Evolutionary conservation across 768 basidiomycete genomes (phyloP).

Genomic region (Amylocystis lapponica): DNA sequence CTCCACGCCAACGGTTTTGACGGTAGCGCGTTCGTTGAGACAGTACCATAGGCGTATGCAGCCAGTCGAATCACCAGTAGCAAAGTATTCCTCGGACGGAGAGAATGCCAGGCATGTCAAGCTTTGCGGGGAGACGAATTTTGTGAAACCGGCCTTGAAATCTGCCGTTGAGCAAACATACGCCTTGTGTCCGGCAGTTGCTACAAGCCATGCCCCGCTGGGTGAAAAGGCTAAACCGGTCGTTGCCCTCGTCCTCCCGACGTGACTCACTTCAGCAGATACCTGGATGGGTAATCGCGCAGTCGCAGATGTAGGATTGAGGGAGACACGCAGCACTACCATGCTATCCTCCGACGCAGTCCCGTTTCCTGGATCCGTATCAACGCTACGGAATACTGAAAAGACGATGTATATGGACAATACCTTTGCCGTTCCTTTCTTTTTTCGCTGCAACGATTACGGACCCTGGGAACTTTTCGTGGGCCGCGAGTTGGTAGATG

Average conservation of each 20-base stretch:
- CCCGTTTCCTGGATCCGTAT: constrained; percentile 6
- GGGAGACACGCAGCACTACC: constrained; percentile 56
- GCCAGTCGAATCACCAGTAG: constrained; percentile 87
- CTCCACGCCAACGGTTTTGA: constrained; percentile 55
- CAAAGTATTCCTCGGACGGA: constrained; percentile 89
- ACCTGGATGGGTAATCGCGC: constrained; percentile 35
- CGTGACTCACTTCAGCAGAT: constrained; percentile 43
- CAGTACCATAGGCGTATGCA: constrained; percentile 91
- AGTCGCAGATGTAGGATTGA: constrained; percentile 42
- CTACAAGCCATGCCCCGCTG: constrained; percentile 74
- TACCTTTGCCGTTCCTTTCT: constrained; percentile 31
- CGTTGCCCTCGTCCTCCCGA: constrained; percentile 66
- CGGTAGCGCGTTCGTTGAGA: constrained; percentile 51
- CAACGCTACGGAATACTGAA: not conserved
- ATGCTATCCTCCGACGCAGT: constrained; percentile 44
- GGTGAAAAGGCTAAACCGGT: constrained; percentile 67
- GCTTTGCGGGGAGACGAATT: constrained; percentile 74
- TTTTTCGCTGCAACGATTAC: constrained; percentile 63
- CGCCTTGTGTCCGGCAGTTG: constrained; percentile 68
- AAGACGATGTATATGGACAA: not conserved
- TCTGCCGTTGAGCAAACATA: constrained; percentile 62
- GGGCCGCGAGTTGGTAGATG: constrained; percentile 66
- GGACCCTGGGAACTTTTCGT: constrained; percentile 59
- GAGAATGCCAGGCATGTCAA: constrained; percentile 86
- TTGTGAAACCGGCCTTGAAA: constrained; percentile 63